Conservation (phyloP, 176 grass and related monocot species). For the Phoenix dactylifera region DNA sequence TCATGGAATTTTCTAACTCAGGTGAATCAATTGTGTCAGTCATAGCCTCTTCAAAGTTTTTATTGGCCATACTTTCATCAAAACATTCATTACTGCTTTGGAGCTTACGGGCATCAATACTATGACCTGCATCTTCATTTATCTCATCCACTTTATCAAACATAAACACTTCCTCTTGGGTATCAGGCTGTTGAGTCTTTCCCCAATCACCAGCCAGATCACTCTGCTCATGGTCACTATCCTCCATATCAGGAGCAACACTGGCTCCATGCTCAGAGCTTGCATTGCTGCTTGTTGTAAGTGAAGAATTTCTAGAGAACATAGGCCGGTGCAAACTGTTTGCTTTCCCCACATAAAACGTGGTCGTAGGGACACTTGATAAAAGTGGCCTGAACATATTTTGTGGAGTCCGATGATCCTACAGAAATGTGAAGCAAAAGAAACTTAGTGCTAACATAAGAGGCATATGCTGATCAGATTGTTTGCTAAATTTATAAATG, state of each 20-base stretch:
- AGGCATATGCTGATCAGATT: no score
- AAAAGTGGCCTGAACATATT: constrained; percentile 91
- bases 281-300: constrained; percentile 66
- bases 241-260: constrained; percentile 42
- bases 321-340: constrained; percentile 40
- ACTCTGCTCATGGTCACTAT: constrained; percentile 36
- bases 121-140: constrained; percentile 38
- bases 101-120: neutral
- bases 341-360: constrained; percentile 50
- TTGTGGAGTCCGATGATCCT: constrained; percentile 75
- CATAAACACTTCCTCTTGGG: constrained; percentile 66
- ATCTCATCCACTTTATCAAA: constrained; percentile 76
- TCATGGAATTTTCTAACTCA: constrained; percentile 19
- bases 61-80: neutral
- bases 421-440: constrained; percentile 14
- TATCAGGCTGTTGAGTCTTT: constrained; percentile 23
- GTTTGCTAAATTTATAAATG: no score
- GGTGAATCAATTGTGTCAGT: constrained; percentile 2
- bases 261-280: constrained; percentile 44
- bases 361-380: constrained; percentile 68
- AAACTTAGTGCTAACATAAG: no score
- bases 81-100: constrained; percentile 16
- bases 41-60: neutral
- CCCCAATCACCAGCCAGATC: constrained; percentile 48
- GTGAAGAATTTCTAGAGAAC: constrained; percentile 63